Evolutionary conservation across 169 alveolate genomes (phyloP), one percentile per base, ranked within the genome.

Genomic region (Cryptosporidium meleagridis): DNA sequence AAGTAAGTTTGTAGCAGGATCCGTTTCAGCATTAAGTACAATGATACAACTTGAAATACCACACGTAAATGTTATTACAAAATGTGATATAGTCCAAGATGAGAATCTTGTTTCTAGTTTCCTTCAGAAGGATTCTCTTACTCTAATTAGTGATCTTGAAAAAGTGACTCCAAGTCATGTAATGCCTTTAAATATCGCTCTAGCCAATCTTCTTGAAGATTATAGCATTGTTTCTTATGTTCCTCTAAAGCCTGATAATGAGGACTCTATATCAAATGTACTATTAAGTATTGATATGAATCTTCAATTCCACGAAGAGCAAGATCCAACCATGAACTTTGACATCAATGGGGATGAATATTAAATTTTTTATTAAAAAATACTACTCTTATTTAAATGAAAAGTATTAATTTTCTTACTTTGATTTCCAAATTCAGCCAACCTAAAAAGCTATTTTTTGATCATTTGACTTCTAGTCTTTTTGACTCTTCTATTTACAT

Each of bases 31-130:
- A 59, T 92, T 97, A 18, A 95, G 99, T 14, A 96, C 99, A 23
- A 98, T 98, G 99, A 96, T 96, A 29, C 97, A 97, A 80, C 93
- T 98, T 65, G 98, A 97, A 59, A 91, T 97, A 53, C 99, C 99
- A 10, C 99, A 97, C 92, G 70, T 97, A 45, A 98, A 97, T 61
- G 94, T 98, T 33, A 93, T 98, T 70, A 97, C 99, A 39, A 98
- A 98, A 94, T 97, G 99, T 80, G 99, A 98, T 87, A 86, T 95
- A 84, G 94, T 96, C 35, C 67, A 75, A n/a, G 96, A 95, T 70
- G 95, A 94, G 85, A 45, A 52, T 12, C 68, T 85, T 6, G 61
- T 86, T 14, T 52, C 31, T 18, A 48, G 68, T 35, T 52, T 70
- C 44, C 65, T 70, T 26, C 85, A 70, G n/a, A 70, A 75, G 53